Conservation (phyloP, 2,329 filamentous ascomycete genomes). For the Clathrospora elynae region DNA sequence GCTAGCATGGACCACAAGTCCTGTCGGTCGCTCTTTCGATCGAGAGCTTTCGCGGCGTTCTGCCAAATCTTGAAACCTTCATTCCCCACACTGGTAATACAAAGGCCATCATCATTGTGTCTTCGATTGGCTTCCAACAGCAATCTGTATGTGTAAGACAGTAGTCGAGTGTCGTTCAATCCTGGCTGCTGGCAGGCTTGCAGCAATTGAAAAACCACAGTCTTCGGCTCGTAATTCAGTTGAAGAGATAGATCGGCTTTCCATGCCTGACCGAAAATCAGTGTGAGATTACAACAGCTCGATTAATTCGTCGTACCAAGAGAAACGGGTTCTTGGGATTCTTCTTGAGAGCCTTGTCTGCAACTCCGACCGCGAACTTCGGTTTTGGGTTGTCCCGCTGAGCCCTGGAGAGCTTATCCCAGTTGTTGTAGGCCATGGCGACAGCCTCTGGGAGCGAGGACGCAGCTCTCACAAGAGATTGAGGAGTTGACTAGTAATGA, state of each 20-base stretch:
- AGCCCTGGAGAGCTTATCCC: constrained; percentile 42
- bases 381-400: constrained; percentile 42
- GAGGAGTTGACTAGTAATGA: constrained; percentile 2
- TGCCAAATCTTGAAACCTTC: constrained; percentile 36
- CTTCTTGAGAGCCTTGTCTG: constrained; percentile 44
- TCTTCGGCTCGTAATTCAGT: constrained; percentile 15
- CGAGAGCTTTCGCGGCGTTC: constrained; percentile 33
- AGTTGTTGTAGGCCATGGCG: constrained; percentile 42
- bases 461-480: not conserved
- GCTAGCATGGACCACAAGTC: constrained; percentile 38
- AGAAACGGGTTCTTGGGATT: constrained; percentile 45
- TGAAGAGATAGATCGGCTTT: constrained; percentile 35
- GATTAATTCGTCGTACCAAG: constrained; percentile 22
- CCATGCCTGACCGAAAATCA: constrained; percentile 35
- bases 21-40: constrained; percentile 28
- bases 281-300: constrained; percentile 1
- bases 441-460: not conserved
- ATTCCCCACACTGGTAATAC: constrained; percentile 24
- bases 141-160: constrained; percentile 36
- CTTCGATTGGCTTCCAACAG: constrained; percentile 27
- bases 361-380: constrained; percentile 42
- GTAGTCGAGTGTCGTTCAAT: constrained; percentile 31
- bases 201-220: constrained; percentile 19
- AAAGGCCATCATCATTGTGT: constrained; percentile 1
- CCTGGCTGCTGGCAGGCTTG: constrained; percentile 31